Base-by-base conservation (phyloP, 2,329 filamentous ascomycete genomes). In the Ceratocystis destructans region DNA sequence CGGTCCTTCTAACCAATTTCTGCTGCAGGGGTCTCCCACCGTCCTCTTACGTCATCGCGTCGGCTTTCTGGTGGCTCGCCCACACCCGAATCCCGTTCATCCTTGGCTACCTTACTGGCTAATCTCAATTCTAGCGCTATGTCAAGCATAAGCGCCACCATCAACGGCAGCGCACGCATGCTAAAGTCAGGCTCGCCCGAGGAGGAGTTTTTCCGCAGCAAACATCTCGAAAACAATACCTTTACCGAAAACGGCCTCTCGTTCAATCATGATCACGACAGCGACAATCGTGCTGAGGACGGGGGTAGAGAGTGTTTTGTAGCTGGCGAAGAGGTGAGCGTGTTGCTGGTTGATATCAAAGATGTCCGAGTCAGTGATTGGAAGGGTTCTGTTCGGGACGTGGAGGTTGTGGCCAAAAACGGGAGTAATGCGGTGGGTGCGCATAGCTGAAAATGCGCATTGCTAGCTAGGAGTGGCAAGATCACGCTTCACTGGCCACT, bases 331-430 rank as follows among this genome's bases (percentile, higher is more conserved):
- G 88, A 94, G 73, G 91, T 95, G 1, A 82, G 88, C 62, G 92
- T 96, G 5, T 90, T 97, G 44, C 83, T 93, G 5, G 94, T 97
- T 6, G 84, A 82, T 71, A 90, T 97, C 71, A 83, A 82, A 71
- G 89, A 92, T 73, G 91, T 94, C 62, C 83, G 91, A 72, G 95
- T 95, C 71, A 91, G 89, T 70, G 94, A 96, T 75, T 96, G 89
- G 88, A 96, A 96, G 78, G 93, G 94, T n/a, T 84, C 86, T 15
- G 90, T 97, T 3, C 84, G 88, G 71, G 93, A 97, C 25, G 41
- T 68, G 17, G 53, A 28, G 15, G 64, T 68, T 22, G 55, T 65
- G 37, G 55, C 64, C 20, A 33, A 46, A 15, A 41, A 41, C 59
- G 41, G 20, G 3, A 62, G 22, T 12, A 62, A 45, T 10, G 2